Conservation (phyloP, 495 filamentous ascomycete genomes). For the Staphylotrichum tortipilum region DNA sequence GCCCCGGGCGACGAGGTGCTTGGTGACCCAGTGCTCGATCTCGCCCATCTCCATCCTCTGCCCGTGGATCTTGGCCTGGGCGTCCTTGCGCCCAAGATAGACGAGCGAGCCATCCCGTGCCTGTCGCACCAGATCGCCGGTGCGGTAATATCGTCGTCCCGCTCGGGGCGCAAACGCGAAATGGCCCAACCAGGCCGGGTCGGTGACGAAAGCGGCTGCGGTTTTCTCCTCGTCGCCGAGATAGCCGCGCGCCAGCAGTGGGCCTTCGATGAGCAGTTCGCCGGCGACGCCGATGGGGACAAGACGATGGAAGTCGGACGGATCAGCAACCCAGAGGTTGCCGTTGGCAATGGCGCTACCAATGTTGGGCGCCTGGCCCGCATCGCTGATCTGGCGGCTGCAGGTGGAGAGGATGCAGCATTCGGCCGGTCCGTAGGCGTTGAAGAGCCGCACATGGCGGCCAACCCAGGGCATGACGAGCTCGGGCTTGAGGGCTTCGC, state of each 20-base stretch:
- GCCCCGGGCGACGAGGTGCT: too few relatives aligned
- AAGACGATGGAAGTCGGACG: constrained; percentile 19
- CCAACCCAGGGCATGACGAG: constrained; percentile 13
- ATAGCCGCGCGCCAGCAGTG: constrained; percentile 23
- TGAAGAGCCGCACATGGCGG: constrained; percentile 33
- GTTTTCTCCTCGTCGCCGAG: constrained; percentile 14
- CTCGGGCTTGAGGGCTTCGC: constrained; percentile 14
- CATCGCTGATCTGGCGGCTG: not conserved
- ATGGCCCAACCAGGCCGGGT: too few relatives aligned
- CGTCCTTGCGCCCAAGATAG: constrained; percentile 34
- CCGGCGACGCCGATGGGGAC: constrained; percentile 37
- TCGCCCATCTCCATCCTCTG: constrained; percentile 37
- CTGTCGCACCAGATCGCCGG: constrained; percentile 48
- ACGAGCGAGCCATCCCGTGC: constrained; percentile 36
- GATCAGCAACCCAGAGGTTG: constrained; percentile 23
- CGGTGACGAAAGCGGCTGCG: constrained; percentile 9
- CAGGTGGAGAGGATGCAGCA: constrained; percentile 19
- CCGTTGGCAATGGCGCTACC: constrained; percentile 11
- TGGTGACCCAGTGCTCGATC: constrained; percentile 39
- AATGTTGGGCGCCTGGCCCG: constrained; percentile 11
- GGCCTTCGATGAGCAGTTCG: constrained; percentile 40
- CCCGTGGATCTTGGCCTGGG: constrained; percentile 33
- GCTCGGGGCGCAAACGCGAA: too few relatives aligned
- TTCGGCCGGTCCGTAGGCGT: constrained; percentile 49
- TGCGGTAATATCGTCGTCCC: constrained; percentile 45